Percentiles rank a stretch among this genome's conserved stretches.
These are phyloP conservation scores for Torulaspora globosa DNA, from an alignment of 1,139 yeast species.

Conservation along the genomic window DNA sequence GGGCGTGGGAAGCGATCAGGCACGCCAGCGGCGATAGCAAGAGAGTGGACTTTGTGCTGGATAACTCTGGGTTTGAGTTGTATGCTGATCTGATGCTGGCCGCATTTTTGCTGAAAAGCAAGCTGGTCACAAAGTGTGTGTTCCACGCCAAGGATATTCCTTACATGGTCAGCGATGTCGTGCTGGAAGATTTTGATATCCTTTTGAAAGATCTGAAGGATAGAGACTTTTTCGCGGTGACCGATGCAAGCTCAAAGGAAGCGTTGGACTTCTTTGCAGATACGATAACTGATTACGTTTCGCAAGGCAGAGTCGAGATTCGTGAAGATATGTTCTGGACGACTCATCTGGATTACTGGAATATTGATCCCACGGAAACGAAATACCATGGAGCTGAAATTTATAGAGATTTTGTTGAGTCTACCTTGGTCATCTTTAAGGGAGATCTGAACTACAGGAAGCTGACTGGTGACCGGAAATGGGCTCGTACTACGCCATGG, in stretches of 20 bases:
- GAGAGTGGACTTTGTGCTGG: slow-evolving; percentile 82
- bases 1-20: slow-evolving; percentile 57
- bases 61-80: slow-evolving; percentile 92
- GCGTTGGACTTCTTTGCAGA: slow-evolving; percentile 44
- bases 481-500: slow-evolving; percentile 83
- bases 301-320: slow-evolving; percentile 50
- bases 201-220: slow-evolving; percentile 58
- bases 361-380: slow-evolving; percentile 50
- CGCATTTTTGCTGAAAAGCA: slow-evolving; percentile 69
- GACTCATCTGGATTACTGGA: slow-evolving; percentile 66
- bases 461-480: slow-evolving; percentile 80
- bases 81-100: slow-evolving; percentile 80
- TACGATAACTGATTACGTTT: slow-evolving; percentile 48
- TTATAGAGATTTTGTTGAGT: slow-evolving; percentile 50
- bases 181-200: slow-evolving; percentile 69
- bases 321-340: slow-evolving; percentile 86
- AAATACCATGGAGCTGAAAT: slow-evolving; percentile 55
- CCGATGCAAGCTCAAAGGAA: slow-evolving; percentile 43
- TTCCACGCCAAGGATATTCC: slow-evolving; percentile 90
- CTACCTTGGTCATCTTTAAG: slow-evolving; percentile 76
- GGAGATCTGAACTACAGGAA: slow-evolving; percentile 97
- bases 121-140: slow-evolving; percentile 57
- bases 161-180: slow-evolving; percentile 97
- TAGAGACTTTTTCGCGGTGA: slow-evolving; percentile 46
- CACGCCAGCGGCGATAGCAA: slow-evolving; percentile 10